Percentiles rank a stretch among this genome's conserved stretches.
Conservation (phyloP, 2,329 filamentous ascomycete species). For the Dryadomyces sulphureus region DNA sequence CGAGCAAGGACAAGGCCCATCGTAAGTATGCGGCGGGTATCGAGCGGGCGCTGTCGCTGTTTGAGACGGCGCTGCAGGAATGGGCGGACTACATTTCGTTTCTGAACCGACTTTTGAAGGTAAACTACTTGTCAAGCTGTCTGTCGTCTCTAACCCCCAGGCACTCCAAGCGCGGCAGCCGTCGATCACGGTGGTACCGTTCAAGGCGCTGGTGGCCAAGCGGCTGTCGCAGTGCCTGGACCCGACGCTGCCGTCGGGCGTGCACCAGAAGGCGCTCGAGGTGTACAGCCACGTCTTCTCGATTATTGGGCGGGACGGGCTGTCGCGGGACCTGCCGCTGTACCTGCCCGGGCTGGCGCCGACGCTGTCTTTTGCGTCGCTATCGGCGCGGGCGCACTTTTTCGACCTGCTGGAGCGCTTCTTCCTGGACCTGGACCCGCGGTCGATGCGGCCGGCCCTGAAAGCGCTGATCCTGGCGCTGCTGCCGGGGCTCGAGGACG, state of each 20-base stretch:
- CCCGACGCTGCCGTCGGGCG: conserved; percentile 80
- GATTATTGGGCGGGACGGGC: conserved; percentile 63
- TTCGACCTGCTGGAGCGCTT: conserved; percentile 72
- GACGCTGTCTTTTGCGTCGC: conserved; percentile 84
- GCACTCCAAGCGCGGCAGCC: conserved; percentile 76
- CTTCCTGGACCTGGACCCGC: conserved; percentile 56
- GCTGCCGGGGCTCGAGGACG: conserved; percentile 83
- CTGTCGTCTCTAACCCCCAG: conserved; percentile 26
- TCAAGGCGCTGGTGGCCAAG: conserved; percentile 72
- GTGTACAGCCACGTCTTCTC: conserved; percentile 85
- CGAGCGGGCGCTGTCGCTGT: conserved; percentile 74
- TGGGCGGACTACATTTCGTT: conserved; percentile 99
- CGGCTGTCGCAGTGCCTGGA: conserved; percentile 91
- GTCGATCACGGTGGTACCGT: conserved; percentile 57
- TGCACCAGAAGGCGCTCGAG: conserved; percentile 93
- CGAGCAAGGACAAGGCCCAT: conserved; percentile 51
- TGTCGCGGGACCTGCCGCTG: conserved; percentile 69
- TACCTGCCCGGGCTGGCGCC: conserved; percentile 83
- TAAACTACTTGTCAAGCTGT: conserved; percentile 17
- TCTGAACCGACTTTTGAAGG: conserved; percentile 78
- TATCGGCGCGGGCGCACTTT: conserved; percentile 76
- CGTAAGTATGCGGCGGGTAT: conserved; percentile 82
- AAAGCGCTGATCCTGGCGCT: conserved; percentile 84
- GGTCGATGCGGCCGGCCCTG: conserved; percentile 67
- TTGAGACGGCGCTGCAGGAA: conserved; percentile 88